Conservation (phyloP, 768 basidiomycete species). For the Psilocybe azurescens region DNA sequence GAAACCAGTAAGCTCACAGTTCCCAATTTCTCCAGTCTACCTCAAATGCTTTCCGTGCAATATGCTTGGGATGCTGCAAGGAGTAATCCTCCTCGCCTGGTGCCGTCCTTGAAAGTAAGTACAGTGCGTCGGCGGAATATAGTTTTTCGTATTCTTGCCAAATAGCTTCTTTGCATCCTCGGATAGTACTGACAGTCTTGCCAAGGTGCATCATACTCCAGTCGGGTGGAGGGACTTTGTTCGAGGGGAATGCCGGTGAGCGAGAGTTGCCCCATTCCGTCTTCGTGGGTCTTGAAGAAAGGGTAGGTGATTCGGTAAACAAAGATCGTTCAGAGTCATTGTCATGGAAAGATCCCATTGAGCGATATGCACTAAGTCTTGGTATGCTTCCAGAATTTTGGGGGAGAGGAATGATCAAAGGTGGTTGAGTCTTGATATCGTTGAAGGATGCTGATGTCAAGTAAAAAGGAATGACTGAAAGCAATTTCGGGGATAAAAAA, state of each 20-base stretch:
- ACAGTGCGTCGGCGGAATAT: conserved; percentile 43
- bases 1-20: conserved; percentile 47
- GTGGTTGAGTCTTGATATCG: conserved; percentile 54
- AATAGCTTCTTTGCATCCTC: conserved; percentile 72
- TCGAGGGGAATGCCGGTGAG: conserved; percentile 3
- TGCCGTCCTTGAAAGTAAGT: conserved; percentile 40
- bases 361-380: conserved; percentile 25
- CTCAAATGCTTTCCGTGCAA: conserved; percentile 63
- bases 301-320: conserved; percentile 28
- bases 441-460: conserved; percentile 58
- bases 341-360: conserved; percentile 30
- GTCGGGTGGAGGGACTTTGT: conserved; percentile 5
- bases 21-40: conserved; percentile 73
- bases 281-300: conserved; percentile 19
- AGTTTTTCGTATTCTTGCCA: conserved; percentile 66
- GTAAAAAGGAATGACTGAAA: conserved; percentile 71
- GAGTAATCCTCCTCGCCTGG: conserved; percentile 30
- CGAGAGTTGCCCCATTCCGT: conserved; percentile 19
- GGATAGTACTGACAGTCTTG: conserved; percentile 58
- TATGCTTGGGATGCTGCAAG: conserved; percentile 12
- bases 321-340: conserved; percentile 17
- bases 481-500: conserved; percentile 58
- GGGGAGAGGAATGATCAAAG: conserved; percentile 59
- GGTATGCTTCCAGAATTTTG: conserved; percentile 41
- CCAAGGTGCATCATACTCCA: conserved; percentile 73